Evolutionary conservation across 179 eudicot genomes (phyloP), one percentile per base, ranked within the genome.

Genomic region (Silene vulgaris): DNA sequence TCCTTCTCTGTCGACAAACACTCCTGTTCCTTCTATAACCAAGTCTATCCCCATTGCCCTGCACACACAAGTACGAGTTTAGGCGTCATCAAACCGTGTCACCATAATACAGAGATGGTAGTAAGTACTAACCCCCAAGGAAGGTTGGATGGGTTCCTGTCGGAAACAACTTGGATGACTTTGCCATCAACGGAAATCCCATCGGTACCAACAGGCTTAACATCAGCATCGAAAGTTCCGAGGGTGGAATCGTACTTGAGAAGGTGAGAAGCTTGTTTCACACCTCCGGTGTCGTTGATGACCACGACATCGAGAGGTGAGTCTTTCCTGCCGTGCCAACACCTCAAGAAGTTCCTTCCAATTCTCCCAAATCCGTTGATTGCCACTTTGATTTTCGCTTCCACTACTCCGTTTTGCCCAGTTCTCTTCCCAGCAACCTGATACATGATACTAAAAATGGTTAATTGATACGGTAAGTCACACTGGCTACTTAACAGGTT

Each of bases 1-100:
- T 62, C 99, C 99, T 0, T 95, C 99, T 67, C 91, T 86, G 90
- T 95, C 99, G 3, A 95, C 99, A 56, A 95, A 95, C 87, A 95
- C 99, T 26, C 99, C 99, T 0, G 99, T 95, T 7, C 99, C 99
- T 79, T 95, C 99, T 2, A 95, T 95, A 75, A 95, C 99, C 80
- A 95, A 78, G 79, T 95, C 99, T 14, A 94, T 84, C 3, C 87
- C 96, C 81, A 87, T 5, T 0, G 86, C 98, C 86, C 98, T 94
- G 87, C 72, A 77, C 32, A 56, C 59, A 4, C n/a, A 56, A 56
- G 19, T n/a, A 56, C 5, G 6, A 56, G 4, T 3, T 56, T 56
- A 56, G 20, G 60, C 60, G 17, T 13, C 59, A 52, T 52, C 17
- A 2, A 0, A 13, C 12, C 48, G 45, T 40, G 11, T 8, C 12